These are phyloP conservation scores for Cardamine chenopodiifolia DNA, from an alignment of 345 rosid species.

Conservation along the genomic window DNA sequence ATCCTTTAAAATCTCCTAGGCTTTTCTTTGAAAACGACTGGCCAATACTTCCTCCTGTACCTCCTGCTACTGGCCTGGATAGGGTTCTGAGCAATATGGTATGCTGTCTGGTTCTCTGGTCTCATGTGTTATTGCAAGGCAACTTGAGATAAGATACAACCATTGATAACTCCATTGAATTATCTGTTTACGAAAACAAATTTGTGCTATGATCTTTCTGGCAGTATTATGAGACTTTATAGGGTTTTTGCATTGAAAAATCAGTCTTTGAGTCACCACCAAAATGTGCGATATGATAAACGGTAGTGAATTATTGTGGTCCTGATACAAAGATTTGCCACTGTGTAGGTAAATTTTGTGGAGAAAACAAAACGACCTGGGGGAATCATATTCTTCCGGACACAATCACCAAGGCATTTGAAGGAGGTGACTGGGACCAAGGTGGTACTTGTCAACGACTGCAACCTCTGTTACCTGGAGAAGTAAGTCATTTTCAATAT, in stretches of 20 bases:
- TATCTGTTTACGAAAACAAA: neutral
- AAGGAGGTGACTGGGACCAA: conserved; percentile 98
- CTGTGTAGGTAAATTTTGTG: conserved; percentile 50
- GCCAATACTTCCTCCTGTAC: conserved; percentile 71
- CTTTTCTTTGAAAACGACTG: conserved; percentile 75
- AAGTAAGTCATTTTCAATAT: conserved; percentile 52
- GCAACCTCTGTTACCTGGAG: conserved; percentile 55
- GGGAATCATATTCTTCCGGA: conserved; percentile 62
- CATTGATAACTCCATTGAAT: neutral
- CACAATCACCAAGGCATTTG: conserved; percentile 95
- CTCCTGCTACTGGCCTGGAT: conserved; percentile 71
- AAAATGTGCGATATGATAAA: neutral
- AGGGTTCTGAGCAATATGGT: conserved; percentile 77
- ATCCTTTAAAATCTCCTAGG: conserved; percentile 83
- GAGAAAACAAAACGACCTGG: conserved; percentile 51
- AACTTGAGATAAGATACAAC: neutral
- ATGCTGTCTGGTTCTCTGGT: conserved; percentile 13
- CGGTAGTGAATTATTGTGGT: conserved; percentile 5
- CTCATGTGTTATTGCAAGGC: neutral
- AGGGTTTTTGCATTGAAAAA: neutral
- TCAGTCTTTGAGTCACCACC: conserved; percentile 14
- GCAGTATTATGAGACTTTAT: neutral
- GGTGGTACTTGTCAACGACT: conserved; percentile 81
- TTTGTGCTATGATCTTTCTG: neutral
- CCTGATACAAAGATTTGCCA: neutral